A percentile compares a stretch with the other conserved stretches of the same genome.
These are phyloP conservation scores for Passiflora organensis DNA, from an alignment of 345 rosid species.

Conservation along the genomic window DNA sequence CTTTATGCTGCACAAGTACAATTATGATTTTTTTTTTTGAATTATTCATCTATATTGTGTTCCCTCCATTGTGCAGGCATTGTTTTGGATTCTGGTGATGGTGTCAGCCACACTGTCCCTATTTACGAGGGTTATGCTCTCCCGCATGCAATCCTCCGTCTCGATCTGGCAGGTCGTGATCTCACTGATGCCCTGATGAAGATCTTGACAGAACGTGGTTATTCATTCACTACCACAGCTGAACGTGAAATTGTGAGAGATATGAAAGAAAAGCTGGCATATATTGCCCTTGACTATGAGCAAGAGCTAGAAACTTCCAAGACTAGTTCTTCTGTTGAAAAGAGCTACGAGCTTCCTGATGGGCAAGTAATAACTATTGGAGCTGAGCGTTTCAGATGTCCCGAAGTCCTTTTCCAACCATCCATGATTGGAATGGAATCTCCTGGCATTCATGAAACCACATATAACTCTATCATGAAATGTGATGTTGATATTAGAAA, in stretches of 20 bases:
- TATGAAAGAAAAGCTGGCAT: constrained; percentile 63
- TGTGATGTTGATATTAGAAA: constrained; percentile 62
- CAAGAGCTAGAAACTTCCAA: constrained; percentile 62
- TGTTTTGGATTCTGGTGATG: constrained; percentile 66
- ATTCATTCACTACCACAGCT: constrained; percentile 70
- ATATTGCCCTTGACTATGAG: constrained; percentile 63
- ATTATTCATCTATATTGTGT: too few relatives aligned
- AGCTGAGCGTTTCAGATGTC: constrained; percentile 61
- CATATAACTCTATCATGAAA: constrained; percentile 57
- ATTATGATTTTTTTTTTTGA: too few relatives aligned
- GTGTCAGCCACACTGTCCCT: constrained; percentile 65
- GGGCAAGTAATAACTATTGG: constrained; percentile 70
- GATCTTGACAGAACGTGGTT: constrained; percentile 55
- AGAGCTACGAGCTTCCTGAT: constrained; percentile 65
- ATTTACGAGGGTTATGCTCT: constrained; percentile 63
- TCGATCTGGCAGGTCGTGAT: constrained; percentile 54
- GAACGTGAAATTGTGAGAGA: constrained; percentile 70
- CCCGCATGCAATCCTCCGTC: constrained; percentile 61
- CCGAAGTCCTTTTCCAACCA: constrained; percentile 69
- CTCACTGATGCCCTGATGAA: constrained; percentile 61
- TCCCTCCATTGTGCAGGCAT: constrained; percentile 30
- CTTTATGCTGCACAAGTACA: too few relatives aligned
- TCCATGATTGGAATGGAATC: constrained; percentile 71
- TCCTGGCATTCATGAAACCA: constrained; percentile 60
- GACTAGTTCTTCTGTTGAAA: constrained; percentile 55